Evolutionary conservation across 2,329 filamentous ascomycete species (phyloP).

Genomic region (Ophiostoma perfectum): DNA sequence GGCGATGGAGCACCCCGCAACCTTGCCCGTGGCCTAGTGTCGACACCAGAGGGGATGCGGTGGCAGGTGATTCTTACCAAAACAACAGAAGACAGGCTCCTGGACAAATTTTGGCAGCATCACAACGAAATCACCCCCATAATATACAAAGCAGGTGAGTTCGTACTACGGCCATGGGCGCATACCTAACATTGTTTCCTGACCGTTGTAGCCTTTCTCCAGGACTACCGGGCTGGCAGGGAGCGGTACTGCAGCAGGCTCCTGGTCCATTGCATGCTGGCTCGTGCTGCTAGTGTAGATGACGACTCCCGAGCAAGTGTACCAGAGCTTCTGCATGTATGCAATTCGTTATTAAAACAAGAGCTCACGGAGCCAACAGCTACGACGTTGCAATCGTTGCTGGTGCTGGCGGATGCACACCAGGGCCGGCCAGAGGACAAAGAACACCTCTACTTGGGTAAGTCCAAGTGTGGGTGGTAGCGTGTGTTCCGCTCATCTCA

Average conservation of each 20-base stretch:
- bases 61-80: conserved; percentile 17
- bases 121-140: conserved; percentile 20
- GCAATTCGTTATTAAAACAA: conserved; percentile 10
- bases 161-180: no score
- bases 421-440: not conserved
- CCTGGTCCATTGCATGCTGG: conserved; percentile 20
- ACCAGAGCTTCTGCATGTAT: not conserved
- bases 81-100: conserved; percentile 11
- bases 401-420: conserved; percentile 16
- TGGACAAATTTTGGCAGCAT: conserved; percentile 21
- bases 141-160: conserved; percentile 15
- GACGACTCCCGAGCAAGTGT: not conserved
- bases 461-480: no score
- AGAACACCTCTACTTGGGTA: not conserved
- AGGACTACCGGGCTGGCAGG: conserved; percentile 18
- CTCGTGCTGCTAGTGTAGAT: conserved; percentile 16
- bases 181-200: no score
- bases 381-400: conserved; percentile 20
- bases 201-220: conserved; percentile 17
- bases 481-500: not conserved
- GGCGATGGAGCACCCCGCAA: not conserved
- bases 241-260: conserved; percentile 22
- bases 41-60: not conserved
- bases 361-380: conserved; percentile 18
- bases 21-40: not conserved